phyloP scores from a whole-genome alignment of 192 early-diverging fungal species.

The Lunasporangiospora selenospora region DNA sequence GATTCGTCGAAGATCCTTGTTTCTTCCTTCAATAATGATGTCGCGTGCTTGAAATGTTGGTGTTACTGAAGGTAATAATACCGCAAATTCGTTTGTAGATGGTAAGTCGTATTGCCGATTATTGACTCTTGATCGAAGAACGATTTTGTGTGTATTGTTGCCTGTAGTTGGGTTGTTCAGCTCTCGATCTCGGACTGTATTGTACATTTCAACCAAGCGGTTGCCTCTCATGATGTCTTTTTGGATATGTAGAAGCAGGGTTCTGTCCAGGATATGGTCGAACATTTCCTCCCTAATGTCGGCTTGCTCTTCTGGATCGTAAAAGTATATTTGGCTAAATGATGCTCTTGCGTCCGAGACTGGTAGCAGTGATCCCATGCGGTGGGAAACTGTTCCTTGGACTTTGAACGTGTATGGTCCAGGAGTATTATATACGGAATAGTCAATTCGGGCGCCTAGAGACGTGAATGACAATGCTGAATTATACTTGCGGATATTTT shows the following conservation, averaged over 20 bases:
- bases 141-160: too few species aligned
- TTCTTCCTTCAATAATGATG: constrained; percentile 4
- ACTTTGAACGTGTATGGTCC: constrained; percentile 6
- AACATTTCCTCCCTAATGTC: neutral
- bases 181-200: neutral
- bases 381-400: constrained; percentile 12
- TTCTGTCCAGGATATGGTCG: neutral
- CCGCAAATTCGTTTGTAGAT: constrained; percentile 9
- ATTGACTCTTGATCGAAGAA: too few species aligned
- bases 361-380: neutral
- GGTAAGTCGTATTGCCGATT: constrained; percentile 8
- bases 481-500: constrained; percentile 27
- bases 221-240: too few species aligned
- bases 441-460: constrained; percentile 6
- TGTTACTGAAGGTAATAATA: constrained; percentile 2
- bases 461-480: constrained; percentile 23
- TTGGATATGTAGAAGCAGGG: too few species aligned
- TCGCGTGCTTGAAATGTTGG: neutral
- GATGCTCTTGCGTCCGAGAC: neutral
- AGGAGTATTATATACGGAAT: neutral
- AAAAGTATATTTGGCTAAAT: constrained; percentile 23
- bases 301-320: neutral
- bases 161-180: too few species aligned
- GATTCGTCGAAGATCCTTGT: neutral
- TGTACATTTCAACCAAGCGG: too few species aligned